These are phyloP conservation scores for Pyrrhoderma noxium DNA, from an alignment of 1,284 basidiomycete genomes.

Conservation along the genomic window DNA sequence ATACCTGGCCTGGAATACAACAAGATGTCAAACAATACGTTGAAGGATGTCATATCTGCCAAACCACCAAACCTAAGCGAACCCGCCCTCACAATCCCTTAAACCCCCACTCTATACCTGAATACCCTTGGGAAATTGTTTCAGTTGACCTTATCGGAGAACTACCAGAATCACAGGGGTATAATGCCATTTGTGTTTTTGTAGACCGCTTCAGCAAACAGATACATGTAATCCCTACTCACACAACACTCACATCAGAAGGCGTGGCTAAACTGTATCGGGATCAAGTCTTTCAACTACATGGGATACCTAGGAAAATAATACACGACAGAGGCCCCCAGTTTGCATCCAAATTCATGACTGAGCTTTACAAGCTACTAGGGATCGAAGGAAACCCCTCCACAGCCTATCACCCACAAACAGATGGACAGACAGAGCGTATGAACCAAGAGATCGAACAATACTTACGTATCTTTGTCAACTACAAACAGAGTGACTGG, in stretches of 20 bases:
- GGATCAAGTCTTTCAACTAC: conserved; percentile 27
- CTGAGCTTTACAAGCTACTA: conserved; percentile 12
- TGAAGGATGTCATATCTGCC: neutral
- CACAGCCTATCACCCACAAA: conserved; percentile 4
- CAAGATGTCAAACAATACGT: neutral
- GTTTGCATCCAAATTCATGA: conserved; percentile 25
- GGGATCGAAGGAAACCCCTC: conserved; percentile 1
- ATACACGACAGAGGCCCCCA: too few species aligned
- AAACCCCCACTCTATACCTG: neutral
- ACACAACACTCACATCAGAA: conserved; percentile 23
- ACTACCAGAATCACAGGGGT: conserved; percentile 23
- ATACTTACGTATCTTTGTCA: too few species aligned
- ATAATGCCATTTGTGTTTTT: conserved; percentile 31
- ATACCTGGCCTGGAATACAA: neutral
- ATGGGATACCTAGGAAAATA: conserved; percentile 31
- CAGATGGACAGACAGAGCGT: too few species aligned
- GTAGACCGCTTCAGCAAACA: conserved; percentile 32
- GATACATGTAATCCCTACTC: conserved; percentile 25
- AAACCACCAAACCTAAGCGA: neutral
- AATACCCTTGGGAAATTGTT: neutral
- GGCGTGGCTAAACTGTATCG: conserved; percentile 24
- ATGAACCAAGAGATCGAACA: too few species aligned
- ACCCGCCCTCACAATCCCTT: neutral
- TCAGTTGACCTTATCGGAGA: conserved; percentile 6
- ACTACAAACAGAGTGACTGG: neutral